Evolutionary conservation across 2,329 filamentous ascomycete genomes (phyloP).

Genomic region (Thyridium curvatum): DNA sequence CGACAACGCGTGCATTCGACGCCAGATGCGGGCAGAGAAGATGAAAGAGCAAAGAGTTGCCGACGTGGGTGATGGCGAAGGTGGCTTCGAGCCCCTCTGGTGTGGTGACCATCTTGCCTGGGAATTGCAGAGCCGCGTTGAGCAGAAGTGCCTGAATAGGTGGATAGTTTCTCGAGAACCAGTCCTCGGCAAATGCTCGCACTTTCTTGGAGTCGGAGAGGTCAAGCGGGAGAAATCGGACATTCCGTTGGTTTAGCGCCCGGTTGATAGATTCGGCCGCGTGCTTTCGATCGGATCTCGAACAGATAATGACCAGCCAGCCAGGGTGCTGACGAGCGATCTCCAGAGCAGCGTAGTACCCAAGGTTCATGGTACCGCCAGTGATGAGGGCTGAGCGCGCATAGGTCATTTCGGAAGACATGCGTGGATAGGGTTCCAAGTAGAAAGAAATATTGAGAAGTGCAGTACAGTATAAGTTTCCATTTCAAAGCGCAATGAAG

Average conservation of each 20-base stretch:
- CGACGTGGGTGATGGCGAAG: constrained; percentile 43
- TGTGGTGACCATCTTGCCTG: constrained; percentile 14
- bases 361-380: constrained; percentile 36
- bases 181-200: constrained; percentile 31
- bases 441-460: no score
- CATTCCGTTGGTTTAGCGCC: constrained; percentile 29
- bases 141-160: constrained; percentile 37
- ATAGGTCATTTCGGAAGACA: no score
- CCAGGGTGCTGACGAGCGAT: constrained; percentile 33
- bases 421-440: no score
- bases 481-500: no score
- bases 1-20: constrained; percentile 31
- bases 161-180: constrained; percentile 23
- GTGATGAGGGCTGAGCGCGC: constrained; percentile 25
- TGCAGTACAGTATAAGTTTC: no score
- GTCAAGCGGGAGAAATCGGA: constrained; percentile 34
- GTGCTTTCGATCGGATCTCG: constrained; percentile 33
- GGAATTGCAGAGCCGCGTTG: constrained; percentile 41
- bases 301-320: constrained; percentile 32
- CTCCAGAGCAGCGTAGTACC: constrained; percentile 30
- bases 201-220: constrained; percentile 30
- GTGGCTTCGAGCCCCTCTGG: constrained; percentile 37
- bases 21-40: constrained; percentile 34
- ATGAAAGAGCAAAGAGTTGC: constrained; percentile 32
- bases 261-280: constrained; percentile 35